These are phyloP conservation scores for Leccinum sublutescens DNA, from an alignment of 768 basidiomycete genomes.

Conservation along the genomic window DNA sequence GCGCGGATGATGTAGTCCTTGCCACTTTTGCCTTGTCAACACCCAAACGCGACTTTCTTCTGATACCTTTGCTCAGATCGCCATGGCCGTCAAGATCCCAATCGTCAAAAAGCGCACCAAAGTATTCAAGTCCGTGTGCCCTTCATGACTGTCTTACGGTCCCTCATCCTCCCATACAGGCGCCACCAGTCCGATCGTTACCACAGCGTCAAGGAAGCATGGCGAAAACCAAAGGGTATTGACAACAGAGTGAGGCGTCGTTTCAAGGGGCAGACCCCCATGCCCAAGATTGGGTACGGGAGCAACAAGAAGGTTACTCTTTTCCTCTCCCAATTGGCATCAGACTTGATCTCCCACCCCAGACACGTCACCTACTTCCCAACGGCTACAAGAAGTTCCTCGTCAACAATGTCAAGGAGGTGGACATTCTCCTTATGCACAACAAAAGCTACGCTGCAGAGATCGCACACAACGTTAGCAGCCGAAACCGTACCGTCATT, in stretches of 20 bases:
- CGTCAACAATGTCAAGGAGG: slow-evolving; percentile 89
- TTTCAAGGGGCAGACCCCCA: slow-evolving; percentile 93
- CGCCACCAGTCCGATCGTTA: slow-evolving; percentile 99
- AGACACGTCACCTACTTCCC: slow-evolving; percentile 95
- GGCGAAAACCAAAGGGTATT: slow-evolving; percentile 99
- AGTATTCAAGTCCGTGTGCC: slow-evolving; percentile 82
- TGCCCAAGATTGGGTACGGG: slow-evolving; percentile 90
- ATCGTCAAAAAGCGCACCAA: slow-evolving; percentile 98
- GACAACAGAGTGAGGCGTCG: slow-evolving; percentile 96
- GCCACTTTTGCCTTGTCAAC: neutral
- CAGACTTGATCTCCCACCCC: slow-evolving; percentile 5
- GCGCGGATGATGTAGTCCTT: slow-evolving; percentile 21
- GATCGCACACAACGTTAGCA: slow-evolving; percentile 95
- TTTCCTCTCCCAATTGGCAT: neutral
- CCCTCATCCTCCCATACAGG: slow-evolving; percentile 42
- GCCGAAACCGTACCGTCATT: slow-evolving; percentile 90
- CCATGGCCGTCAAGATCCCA: slow-evolving; percentile 52
- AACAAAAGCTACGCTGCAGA: slow-evolving; percentile 95
- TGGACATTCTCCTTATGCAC: slow-evolving; percentile 97
- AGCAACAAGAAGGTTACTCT: slow-evolving; percentile 74
- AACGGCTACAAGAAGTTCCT: slow-evolving; percentile 95
- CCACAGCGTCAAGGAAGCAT: slow-evolving; percentile 94
- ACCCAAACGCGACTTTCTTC: slow-evolving; percentile 5
- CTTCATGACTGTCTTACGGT: neutral
- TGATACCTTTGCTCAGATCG: slow-evolving; percentile 28